phyloP scores from a whole-genome alignment of 441 rosid genomes.

The Euphorbia corollata region DNA sequence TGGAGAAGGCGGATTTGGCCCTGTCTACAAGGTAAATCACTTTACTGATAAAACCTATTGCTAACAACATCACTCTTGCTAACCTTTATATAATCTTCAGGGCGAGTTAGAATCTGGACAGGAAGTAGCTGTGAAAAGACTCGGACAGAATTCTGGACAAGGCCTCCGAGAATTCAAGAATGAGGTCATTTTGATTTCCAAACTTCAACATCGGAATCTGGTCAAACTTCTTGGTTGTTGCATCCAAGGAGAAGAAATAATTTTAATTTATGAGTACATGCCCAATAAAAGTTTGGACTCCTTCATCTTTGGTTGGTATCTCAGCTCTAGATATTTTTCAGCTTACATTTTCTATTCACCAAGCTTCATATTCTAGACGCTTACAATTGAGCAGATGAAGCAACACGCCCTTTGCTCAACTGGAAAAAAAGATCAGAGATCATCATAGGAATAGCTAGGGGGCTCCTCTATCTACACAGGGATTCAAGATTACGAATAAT shows the following conservation, averaged over 20 bases:
- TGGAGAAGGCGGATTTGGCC: constrained; percentile 24
- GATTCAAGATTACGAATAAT: constrained; percentile 59
- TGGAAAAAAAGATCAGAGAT: constrained; percentile 48
- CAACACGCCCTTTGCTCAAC: constrained; percentile 19
- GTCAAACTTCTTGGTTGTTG: constrained; percentile 40
- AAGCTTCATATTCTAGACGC: neutral
- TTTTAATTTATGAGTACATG: constrained; percentile 45
- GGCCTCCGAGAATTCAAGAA: constrained; percentile 44
- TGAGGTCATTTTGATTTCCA: constrained; percentile 39
- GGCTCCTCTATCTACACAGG: constrained; percentile 51
- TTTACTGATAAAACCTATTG: neutral
- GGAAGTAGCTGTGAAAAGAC: constrained; percentile 40
- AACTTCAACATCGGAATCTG: constrained; percentile 43
- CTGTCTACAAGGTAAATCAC: constrained; percentile 19
- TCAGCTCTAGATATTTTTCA: neutral
- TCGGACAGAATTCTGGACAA: constrained; percentile 39
- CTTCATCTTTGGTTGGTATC: constrained; percentile 33
- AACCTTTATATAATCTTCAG: constrained; percentile 1
- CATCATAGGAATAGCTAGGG: constrained; percentile 48
- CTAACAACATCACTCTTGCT: neutral
- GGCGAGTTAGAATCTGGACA: constrained; percentile 18
- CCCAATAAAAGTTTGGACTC: constrained; percentile 40
- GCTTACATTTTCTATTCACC: neutral
- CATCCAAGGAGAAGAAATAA: constrained; percentile 34
- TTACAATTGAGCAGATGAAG: constrained; percentile 27